phyloP scores from a whole-genome alignment of 257 asterid species.

The Asclepias syriaca region DNA sequence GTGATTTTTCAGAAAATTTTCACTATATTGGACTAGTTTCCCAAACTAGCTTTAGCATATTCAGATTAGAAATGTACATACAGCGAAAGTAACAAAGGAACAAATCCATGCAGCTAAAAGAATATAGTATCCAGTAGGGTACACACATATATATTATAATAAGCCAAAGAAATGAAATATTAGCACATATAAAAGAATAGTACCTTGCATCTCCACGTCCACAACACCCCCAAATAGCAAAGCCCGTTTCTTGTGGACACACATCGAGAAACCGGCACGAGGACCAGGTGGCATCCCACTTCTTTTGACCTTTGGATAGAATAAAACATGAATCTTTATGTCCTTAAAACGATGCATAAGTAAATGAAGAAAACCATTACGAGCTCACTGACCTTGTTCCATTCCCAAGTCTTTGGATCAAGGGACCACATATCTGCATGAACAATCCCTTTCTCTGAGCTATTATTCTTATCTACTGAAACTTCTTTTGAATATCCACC shows the following conservation, averaged over 20 bases:
- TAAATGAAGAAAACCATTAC: neutral
- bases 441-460: constrained; percentile 86
- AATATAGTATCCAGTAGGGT: neutral
- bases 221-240: constrained; percentile 97
- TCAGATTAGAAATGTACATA: neutral
- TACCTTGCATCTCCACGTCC: constrained; percentile 97
- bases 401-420: constrained; percentile 95
- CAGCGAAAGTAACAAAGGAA: neutral
- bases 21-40: neutral
- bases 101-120: neutral
- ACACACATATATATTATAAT: constrained; percentile 2
- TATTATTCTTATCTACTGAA: constrained; percentile 63
- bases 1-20: neutral
- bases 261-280: constrained; percentile 96
- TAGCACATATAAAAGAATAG: constrained; percentile 10
- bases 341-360: neutral
- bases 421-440: constrained; percentile 96
- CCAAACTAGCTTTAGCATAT: too few species aligned
- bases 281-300: constrained; percentile 98
- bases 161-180: constrained; percentile 12
- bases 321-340: constrained; percentile 1
- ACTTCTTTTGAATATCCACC: constrained; percentile 97
- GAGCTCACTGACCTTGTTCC: constrained; percentile 78
- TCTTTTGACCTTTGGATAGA: constrained; percentile 64
- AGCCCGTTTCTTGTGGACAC: constrained; percentile 90